phyloP scores from a whole-genome alignment of 441 rosid species.

The Brassica balearica region DNA sequence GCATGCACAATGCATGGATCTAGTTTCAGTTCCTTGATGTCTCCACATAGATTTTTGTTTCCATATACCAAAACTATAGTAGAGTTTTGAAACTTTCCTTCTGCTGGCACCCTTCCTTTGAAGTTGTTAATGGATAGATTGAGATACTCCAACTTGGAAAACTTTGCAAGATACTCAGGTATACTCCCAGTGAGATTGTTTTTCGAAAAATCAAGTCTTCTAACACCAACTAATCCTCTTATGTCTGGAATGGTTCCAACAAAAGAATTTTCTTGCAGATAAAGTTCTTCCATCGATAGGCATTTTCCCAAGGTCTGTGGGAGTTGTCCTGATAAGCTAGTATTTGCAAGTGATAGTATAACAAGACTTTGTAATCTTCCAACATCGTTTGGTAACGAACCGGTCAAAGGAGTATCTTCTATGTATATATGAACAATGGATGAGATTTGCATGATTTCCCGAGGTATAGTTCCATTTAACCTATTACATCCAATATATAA shows the following conservation, averaged over 20 bases:
- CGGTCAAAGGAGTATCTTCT: not conserved
- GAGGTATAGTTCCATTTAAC: constrained; percentile 26
- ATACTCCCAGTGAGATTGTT: constrained; percentile 29
- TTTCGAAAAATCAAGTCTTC: constrained; percentile 23
- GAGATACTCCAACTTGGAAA: constrained; percentile 23
- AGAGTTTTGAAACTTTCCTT: constrained; percentile 16
- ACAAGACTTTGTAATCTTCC: constrained; percentile 2
- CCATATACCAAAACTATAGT: constrained; percentile 12
- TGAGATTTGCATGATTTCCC: not conserved
- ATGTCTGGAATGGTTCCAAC: constrained; percentile 34
- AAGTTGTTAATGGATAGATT: constrained; percentile 26
- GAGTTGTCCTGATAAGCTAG: constrained; percentile 12
- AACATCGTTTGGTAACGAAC: constrained; percentile 12
- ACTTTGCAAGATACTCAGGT: constrained; percentile 19
- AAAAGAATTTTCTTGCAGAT: constrained; percentile 31
- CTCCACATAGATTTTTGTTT: constrained; percentile 32
- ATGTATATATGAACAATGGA: constrained; percentile 7
- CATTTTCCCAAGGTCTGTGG: constrained; percentile 22
- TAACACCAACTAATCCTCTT: constrained; percentile 17
- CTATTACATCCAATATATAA: not conserved
- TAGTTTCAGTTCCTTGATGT: not conserved
- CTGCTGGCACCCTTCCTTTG: constrained; percentile 4
- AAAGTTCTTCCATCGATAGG: constrained; percentile 4
- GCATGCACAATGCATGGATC: not conserved
- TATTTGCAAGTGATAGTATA: not conserved